Percentiles rank a stretch among this genome's conserved stretches.
These are phyloP conservation scores for Nephelium lappaceum DNA, from an alignment of 345 rosid species.

Conservation along the genomic window DNA sequence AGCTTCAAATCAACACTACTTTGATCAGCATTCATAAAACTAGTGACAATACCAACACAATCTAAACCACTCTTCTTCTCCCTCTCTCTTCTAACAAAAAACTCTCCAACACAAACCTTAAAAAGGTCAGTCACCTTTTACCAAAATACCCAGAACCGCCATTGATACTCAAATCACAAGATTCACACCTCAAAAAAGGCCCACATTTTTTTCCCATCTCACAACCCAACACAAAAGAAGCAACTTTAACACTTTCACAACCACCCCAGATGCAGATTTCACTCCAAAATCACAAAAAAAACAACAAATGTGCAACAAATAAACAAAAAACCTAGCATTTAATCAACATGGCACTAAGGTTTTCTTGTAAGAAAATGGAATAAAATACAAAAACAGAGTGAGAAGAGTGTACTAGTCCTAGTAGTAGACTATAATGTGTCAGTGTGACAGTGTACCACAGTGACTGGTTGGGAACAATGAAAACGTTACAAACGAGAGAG, in stretches of 20 bases:
- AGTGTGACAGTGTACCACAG: slow-evolving; percentile 11
- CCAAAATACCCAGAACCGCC: not conserved
- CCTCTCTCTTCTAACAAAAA: not conserved
- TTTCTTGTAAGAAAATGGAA: not conserved
- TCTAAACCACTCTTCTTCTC: not conserved
- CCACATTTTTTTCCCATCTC: not conserved
- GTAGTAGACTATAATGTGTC: not conserved
- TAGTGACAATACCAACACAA: slow-evolving; percentile 5
- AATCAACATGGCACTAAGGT: not conserved
- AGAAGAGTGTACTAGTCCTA: not conserved
- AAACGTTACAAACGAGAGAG: slow-evolving; percentile 17
- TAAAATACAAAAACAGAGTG: not conserved
- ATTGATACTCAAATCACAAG: not conserved
- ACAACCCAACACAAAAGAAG: not conserved
- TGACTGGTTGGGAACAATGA: slow-evolving; percentile 18
- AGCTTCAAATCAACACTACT: slow-evolving; percentile 17
- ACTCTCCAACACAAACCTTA: not conserved
- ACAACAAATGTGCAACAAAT: not conserved
- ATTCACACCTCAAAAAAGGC: not conserved
- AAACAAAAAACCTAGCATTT: not conserved
- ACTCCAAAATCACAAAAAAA: not conserved
- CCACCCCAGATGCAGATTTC: slow-evolving; percentile 18
- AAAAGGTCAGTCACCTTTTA: not conserved
- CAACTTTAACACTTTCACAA: not conserved
- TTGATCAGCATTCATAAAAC: not conserved